These are phyloP conservation scores for Pythium apleroticum DNA, from an alignment of 352 stramenopile genomes.

Conservation along the genomic window DNA sequence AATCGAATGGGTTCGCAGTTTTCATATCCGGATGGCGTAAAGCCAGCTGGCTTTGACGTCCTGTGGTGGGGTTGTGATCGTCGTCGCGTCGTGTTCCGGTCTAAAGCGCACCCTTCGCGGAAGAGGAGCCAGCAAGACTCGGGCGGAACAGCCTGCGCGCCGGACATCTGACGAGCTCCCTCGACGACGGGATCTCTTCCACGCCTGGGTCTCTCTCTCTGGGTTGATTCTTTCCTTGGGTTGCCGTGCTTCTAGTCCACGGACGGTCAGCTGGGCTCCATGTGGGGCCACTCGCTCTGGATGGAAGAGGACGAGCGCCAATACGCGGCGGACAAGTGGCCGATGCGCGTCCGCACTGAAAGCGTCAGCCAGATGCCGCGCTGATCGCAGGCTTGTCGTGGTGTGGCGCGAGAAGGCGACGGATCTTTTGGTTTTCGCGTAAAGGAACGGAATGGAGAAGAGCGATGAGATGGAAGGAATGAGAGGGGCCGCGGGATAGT, in stretches of 20 bases:
- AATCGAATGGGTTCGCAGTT: constrained; percentile 12
- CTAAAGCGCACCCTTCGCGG: neutral
- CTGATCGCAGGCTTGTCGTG: neutral
- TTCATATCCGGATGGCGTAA: constrained; percentile 20
- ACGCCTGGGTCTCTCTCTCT: neutral
- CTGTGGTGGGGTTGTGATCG: constrained; percentile 21
- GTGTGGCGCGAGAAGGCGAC: neutral
- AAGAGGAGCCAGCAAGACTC: constrained; percentile 22
- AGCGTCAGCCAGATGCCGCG: no score
- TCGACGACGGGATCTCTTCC: neutral
- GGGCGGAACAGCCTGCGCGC: constrained; percentile 18
- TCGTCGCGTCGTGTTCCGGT: constrained; percentile 16
- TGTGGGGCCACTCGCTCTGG: constrained; percentile 3
- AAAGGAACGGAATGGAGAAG: neutral
- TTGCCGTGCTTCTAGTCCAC: neutral
- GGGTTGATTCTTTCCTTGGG: neutral
- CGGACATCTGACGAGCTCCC: constrained; percentile 23
- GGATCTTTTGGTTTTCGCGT: neutral
- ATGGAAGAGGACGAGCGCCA: constrained; percentile 1
- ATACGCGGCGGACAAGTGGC: neutral
- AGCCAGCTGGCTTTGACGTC: constrained; percentile 21
- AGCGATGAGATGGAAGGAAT: neutral
- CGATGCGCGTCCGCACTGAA: neutral
- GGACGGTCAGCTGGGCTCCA: neutral
- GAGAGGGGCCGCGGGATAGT: neutral